Conservation (phyloP, 2,329 filamentous ascomycete genomes). For the Zalaria sp. region DNA sequence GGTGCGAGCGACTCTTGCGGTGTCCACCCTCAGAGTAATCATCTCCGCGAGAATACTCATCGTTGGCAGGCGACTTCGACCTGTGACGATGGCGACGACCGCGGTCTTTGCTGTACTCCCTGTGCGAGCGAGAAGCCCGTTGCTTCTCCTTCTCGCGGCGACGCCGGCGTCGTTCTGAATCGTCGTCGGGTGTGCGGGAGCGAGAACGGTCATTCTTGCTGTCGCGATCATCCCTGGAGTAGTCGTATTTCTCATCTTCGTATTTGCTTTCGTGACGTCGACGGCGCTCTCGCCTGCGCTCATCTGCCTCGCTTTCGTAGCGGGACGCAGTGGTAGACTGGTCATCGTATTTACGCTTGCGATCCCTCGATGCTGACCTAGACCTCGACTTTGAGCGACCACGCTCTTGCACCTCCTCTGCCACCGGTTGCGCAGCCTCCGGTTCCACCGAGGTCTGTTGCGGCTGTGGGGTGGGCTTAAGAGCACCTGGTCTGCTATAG, state of each 20-base stretch:
- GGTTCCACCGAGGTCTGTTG: neutral
- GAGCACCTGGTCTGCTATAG: constrained; percentile 40
- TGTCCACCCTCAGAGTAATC: neutral
- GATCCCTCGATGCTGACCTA: constrained; percentile 27
- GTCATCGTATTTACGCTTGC: constrained; percentile 32
- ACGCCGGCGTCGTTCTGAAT: constrained; percentile 44
- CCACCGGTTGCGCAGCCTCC: too few species aligned
- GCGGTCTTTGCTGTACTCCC: constrained; percentile 30
- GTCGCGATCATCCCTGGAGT: constrained; percentile 19
- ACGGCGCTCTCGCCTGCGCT: constrained; percentile 19
- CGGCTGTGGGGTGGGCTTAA: neutral
- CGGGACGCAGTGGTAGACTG: constrained; percentile 28
- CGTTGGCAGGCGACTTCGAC: constrained; percentile 16
- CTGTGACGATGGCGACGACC: constrained; percentile 29
- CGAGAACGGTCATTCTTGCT: constrained; percentile 43
- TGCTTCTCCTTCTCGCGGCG: constrained; percentile 28
- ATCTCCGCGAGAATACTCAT: constrained; percentile 1
- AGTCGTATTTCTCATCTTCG: constrained; percentile 21
- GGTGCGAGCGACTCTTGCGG: constrained; percentile 3
- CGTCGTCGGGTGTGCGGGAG: constrained; percentile 49
- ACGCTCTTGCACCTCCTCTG: neutral
- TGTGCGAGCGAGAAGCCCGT: constrained; percentile 30
- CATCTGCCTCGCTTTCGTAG: constrained; percentile 27
- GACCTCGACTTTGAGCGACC: constrained; percentile 14
- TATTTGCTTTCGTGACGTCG: constrained; percentile 34